Base-by-base conservation (phyloP, 2,329 filamentous ascomycete species). In the Davidsoniella eucalypti region DNA sequence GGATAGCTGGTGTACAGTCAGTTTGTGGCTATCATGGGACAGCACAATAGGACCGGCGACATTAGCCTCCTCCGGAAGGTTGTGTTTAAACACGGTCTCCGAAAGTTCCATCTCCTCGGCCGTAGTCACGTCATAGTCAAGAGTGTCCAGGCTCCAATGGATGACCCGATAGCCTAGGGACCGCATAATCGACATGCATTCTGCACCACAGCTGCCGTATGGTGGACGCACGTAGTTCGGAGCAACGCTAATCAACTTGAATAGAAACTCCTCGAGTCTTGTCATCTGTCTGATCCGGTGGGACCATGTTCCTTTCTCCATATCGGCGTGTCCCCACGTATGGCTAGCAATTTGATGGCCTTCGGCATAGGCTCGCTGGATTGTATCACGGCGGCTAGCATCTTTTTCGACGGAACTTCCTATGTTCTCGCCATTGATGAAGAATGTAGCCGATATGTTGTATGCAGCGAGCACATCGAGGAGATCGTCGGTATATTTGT, bases 291-390 rank as follows among this genome's bases (percentile, higher is more conserved):
- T 55, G 51, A 54, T 57, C 45, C 63, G 61, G 14, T 63, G 57
- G 1, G 59, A 58, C n/a, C 59, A 60, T 47, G 59, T 61, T 42
- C 67, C 56, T 16, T 57, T 43, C 52, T 63, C 63, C 16, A 73
- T 60, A 52, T 71, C 61, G 21, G 61, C 62, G 57, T 73, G 70
- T 9, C 67, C 64, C 67, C 66, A 71, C 59, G 67, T 70, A 55
- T 69, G 77, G 12, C 69, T 73, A 52, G 72, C 77, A 53, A 81
- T 65, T 60, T 81, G 77, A 60, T 81, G 78, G 9, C 74, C 74
- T 5, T 72, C 69, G 39, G 59, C 54, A 52, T 69, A 55, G 68
- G 75, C 75, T 54, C 72, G 70, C 39, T 58, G 55, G 45, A 68
- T 61, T 12, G 61, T 57, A 47, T 47, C 39, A 18, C 40, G 44